These are phyloP conservation scores for Populus deltoides DNA, from an alignment of 345 rosid genomes.

Conservation along the genomic window DNA sequence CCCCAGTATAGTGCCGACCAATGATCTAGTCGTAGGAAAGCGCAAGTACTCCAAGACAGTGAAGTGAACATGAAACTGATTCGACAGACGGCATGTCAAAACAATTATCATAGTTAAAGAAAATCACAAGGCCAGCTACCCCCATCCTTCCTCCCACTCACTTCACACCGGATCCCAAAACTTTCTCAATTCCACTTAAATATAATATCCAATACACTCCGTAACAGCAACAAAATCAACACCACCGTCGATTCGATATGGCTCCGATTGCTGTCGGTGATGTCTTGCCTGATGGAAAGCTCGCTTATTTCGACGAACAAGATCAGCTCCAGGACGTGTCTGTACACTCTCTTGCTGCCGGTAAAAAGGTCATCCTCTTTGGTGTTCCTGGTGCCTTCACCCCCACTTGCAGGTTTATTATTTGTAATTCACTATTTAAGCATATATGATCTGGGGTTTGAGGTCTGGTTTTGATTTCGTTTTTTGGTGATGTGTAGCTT, in stretches of 20 bases:
- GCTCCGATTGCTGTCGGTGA: conserved; percentile 86
- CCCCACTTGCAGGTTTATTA: conserved; percentile 86
- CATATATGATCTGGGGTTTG: not conserved
- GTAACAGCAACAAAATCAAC: not conserved
- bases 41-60: too few relatives aligned
- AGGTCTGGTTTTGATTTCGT: not conserved
- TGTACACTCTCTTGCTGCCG: conserved; percentile 76
- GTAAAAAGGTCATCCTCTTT: conserved; percentile 75
- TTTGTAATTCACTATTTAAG: not conserved
- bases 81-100: too few relatives aligned
- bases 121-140: not conserved
- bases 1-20: too few relatives aligned
- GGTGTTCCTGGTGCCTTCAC: conserved; percentile 99
- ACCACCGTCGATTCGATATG: conserved; percentile 35
- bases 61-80: too few relatives aligned
- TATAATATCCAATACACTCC: not conserved
- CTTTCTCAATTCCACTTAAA: not conserved
- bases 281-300: conserved; percentile 68
- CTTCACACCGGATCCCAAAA: not conserved
- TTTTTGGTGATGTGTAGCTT: conserved; percentile 35
- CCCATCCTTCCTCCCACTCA: not conserved
- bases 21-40: too few relatives aligned
- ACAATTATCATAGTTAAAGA: too few relatives aligned
- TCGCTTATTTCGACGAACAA: conserved; percentile 81
- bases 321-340: conserved; percentile 77